A percentile compares a stretch with the other conserved stretches of the same genome.
phyloP scores from a whole-genome alignment of 768 basidiomycete genomes.

The Leccinum disarticulatum region DNA sequence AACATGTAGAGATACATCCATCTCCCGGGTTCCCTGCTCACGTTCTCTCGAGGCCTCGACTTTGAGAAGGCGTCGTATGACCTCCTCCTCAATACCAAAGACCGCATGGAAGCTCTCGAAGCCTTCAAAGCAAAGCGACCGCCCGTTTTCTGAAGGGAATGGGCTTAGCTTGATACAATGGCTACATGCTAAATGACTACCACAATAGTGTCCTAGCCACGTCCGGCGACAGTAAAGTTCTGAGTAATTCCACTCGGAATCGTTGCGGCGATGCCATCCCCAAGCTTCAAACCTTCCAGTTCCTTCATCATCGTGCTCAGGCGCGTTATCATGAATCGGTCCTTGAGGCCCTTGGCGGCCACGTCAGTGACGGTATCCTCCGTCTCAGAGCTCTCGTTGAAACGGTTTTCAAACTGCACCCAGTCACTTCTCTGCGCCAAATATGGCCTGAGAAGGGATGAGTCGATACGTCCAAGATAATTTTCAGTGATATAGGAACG shows the following conservation, averaged over 20 bases:
- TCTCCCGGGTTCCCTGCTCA: background rate
- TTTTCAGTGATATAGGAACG: conserved; percentile 94
- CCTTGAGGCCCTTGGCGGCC: conserved; percentile 49
- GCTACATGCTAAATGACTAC: background rate
- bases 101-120: conserved; percentile 78
- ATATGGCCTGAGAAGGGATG: conserved; percentile 84
- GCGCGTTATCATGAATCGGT: conserved; percentile 61
- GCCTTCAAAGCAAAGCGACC: conserved; percentile 85
- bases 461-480: conserved; percentile 89
- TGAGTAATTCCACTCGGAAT: conserved; percentile 59
- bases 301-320: conserved; percentile 89
- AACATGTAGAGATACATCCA: background rate
- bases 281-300: conserved; percentile 62
- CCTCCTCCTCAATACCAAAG: conserved; percentile 68
- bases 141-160: conserved; percentile 82
- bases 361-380: conserved; percentile 42
- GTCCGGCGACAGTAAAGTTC: conserved; percentile 46
- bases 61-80: conserved; percentile 88
- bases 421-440: conserved; percentile 90
- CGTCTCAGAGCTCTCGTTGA: conserved; percentile 56
- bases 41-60: conserved; percentile 64
- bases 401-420: conserved; percentile 79
- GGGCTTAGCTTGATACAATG: conserved; percentile 6
- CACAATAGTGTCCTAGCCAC: conserved; percentile 39
- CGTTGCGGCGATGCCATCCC: conserved; percentile 57